These are phyloP conservation scores for Ochetophila trinervis DNA, from an alignment of 306 rosid genomes.

Conservation along the genomic window DNA sequence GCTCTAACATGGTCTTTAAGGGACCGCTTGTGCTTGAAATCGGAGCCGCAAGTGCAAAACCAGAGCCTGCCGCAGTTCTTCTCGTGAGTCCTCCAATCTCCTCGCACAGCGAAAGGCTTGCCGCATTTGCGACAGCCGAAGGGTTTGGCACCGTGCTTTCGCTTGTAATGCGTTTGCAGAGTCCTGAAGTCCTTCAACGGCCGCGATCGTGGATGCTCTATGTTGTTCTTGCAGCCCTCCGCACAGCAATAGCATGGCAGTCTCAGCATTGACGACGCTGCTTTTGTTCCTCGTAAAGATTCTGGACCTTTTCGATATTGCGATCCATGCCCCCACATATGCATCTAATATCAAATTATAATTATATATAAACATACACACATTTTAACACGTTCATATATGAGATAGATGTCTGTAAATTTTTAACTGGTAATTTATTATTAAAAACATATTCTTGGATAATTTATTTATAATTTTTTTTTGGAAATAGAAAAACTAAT, in stretches of 20 bases:
- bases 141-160: conserved; percentile 91
- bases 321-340: conserved; percentile 99
- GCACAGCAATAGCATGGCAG: conserved; percentile 93
- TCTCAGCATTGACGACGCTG: conserved; percentile 71
- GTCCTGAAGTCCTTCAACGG: conserved; percentile 88
- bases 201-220: conserved; percentile 77
- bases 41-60: conserved; percentile 95
- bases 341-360: conserved; percentile 53
- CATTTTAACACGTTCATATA: too few relatives aligned
- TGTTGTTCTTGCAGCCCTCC: conserved; percentile 86
- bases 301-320: conserved; percentile 91
- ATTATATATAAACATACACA: neutral
- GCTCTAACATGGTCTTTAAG: conserved; percentile 87
- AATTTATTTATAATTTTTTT: too few relatives aligned
- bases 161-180: conserved; percentile 88
- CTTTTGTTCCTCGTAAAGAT: conserved; percentile 70
- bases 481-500: too few relatives aligned
- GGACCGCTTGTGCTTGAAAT: conserved; percentile 90
- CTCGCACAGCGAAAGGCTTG: conserved; percentile 80
- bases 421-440: too few relatives aligned
- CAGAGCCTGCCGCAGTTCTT: conserved; percentile 93
- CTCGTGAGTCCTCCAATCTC: conserved; percentile 97
- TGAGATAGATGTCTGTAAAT: too few relatives aligned
- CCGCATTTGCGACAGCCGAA: conserved; percentile 81
- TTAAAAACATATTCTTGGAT: too few relatives aligned